phyloP scores from a whole-genome alignment of 768 basidiomycete genomes.

The Pisolithus albus region DNA sequence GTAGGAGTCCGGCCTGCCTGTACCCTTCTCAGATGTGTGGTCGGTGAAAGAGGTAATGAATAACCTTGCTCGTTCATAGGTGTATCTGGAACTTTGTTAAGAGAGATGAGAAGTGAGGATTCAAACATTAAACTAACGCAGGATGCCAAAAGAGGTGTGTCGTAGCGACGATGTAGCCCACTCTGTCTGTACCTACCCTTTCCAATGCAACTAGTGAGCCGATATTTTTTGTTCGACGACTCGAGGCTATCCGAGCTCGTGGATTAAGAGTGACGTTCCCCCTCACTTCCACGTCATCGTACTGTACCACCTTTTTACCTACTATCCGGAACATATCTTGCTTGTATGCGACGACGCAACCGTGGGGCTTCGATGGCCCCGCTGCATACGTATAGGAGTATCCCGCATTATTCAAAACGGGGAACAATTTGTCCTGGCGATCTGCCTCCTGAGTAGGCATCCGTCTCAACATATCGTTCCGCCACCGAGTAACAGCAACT shows the following conservation, averaged over 20 bases:
- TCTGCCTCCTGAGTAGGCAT: conserved; percentile 70
- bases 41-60: neutral
- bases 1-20: conserved; percentile 73
- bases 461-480: neutral
- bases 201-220: conserved; percentile 66
- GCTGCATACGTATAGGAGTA: conserved; percentile 61
- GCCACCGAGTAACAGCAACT: conserved; percentile 4
- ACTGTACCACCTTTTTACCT: conserved; percentile 46
- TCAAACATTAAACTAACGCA: conserved; percentile 39
- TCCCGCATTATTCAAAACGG: conserved; percentile 54
- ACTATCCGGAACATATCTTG: conserved; percentile 40
- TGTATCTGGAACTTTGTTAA: conserved; percentile 26
- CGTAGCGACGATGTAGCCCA: conserved; percentile 73
- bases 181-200: conserved; percentile 27
- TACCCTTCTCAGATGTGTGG: neutral
- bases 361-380: conserved; percentile 76
- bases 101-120: neutral
- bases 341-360: conserved; percentile 77
- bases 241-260: conserved; percentile 42
- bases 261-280: conserved; percentile 26
- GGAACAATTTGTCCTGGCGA: conserved; percentile 63
- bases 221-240: conserved; percentile 75
- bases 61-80: conserved; percentile 78
- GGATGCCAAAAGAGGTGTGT: conserved; percentile 98
- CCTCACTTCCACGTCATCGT: conserved; percentile 60